phyloP scores from a whole-genome alignment of 192 early-diverging fungal species.

The Diversispora epigaea region DNA sequence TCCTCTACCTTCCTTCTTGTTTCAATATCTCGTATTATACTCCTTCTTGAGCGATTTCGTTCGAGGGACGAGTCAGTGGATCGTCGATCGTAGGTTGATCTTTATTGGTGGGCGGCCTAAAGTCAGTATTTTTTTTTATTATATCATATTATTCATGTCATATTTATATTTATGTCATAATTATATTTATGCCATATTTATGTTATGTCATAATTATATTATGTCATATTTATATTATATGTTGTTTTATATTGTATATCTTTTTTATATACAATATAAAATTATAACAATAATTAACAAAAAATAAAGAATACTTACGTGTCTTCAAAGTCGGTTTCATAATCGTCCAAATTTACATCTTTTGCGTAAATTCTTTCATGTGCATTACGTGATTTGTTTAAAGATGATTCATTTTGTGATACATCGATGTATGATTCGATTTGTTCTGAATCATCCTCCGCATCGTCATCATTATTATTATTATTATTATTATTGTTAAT shows the following conservation, averaged over 20 bases:
- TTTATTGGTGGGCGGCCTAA: slow-evolving; percentile 25
- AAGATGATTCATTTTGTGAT: background rate
- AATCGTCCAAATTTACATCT: slow-evolving; percentile 21
- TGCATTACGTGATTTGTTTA: slow-evolving; percentile 28
- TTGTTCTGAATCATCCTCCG: background rate
- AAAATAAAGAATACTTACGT: slow-evolving; percentile 19
- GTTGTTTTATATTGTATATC: background rate
- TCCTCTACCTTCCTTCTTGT: background rate
- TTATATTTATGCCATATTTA: background rate
- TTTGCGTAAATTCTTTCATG: background rate
- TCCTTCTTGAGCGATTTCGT: background rate
- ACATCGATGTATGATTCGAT: background rate
- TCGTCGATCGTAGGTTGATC: slow-evolving; percentile 15
- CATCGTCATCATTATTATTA: no score
- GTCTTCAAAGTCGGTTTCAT: slow-evolving; percentile 3
- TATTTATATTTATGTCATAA: background rate
- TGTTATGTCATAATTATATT: background rate
- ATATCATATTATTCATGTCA: background rate
- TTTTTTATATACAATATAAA: background rate
- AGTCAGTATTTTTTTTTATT: slow-evolving; percentile 30
- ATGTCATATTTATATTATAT: background rate
- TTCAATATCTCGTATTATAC: slow-evolving; percentile 17
- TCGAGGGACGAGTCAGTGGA: background rate
- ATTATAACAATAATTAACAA: background rate
- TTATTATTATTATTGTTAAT: no score